Conservation (phyloP, 2,329 filamentous ascomycete genomes). For the Graphilbum sp. region DNA sequence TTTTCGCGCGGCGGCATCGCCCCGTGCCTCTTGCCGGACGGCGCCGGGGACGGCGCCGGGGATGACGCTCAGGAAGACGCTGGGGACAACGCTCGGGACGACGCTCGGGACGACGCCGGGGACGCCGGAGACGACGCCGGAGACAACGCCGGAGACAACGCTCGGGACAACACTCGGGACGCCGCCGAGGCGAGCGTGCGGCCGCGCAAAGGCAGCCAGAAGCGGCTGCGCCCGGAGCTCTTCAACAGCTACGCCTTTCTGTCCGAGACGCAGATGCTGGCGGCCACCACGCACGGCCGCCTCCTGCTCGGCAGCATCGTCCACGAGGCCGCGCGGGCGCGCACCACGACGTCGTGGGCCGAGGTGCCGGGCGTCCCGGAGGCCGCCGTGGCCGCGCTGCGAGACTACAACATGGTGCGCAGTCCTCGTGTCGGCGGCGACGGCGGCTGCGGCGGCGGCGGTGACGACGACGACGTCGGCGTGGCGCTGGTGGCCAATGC, state of each 20-base stretch:
- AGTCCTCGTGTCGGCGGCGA: constrained; percentile 11
- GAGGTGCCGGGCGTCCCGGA: constrained; percentile 20
- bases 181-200: too few species aligned
- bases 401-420: constrained; percentile 30
- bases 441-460: background rate
- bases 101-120: too few species aligned
- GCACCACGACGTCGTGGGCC: constrained; percentile 20
- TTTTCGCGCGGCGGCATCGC: too few species aligned
- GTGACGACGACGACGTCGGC: constrained; percentile 14
- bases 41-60: too few species aligned
- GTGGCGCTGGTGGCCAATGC: constrained; percentile 32
- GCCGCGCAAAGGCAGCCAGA: background rate
- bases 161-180: too few species aligned
- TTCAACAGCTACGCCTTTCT: constrained; percentile 38
- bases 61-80: too few species aligned
- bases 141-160: too few species aligned
- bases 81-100: too few species aligned
- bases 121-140: too few species aligned
- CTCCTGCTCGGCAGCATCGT: constrained; percentile 7
- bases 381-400: constrained; percentile 20
- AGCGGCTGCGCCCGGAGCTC: constrained; percentile 5
- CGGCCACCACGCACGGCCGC: constrained; percentile 11
- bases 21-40: too few species aligned
- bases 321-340: background rate
- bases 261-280: constrained; percentile 63